Conservation (phyloP, 306 rosid species). For the Prunus davidiana region DNA sequence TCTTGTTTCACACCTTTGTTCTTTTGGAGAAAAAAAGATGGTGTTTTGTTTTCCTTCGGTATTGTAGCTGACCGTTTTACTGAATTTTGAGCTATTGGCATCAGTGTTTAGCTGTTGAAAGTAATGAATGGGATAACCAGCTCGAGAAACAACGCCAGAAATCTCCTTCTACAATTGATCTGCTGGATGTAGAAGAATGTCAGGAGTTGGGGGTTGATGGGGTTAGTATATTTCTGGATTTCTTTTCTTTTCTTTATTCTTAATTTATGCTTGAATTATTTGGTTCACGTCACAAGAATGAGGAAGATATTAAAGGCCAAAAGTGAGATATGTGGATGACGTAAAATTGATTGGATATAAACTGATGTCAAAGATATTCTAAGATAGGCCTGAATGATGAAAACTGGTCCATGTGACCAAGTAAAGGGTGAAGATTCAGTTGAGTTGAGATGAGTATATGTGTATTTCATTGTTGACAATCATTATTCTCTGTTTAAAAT, state of each 20-base stretch:
- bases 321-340: not conserved
- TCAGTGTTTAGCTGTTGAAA: constrained; percentile 47
- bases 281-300: not conserved
- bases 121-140: constrained; percentile 39
- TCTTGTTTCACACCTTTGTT: not conserved
- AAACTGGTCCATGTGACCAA: not conserved
- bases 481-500: not conserved
- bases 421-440: not conserved
- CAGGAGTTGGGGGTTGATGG: constrained; percentile 35
- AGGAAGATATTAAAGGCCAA: not conserved
- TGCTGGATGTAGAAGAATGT: constrained; percentile 28
- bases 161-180: constrained; percentile 35
- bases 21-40: not conserved
- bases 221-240: constrained; percentile 22
- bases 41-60: not conserved
- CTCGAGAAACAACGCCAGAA: constrained; percentile 38
- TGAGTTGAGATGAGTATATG: not conserved
- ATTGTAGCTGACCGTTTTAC: not conserved
- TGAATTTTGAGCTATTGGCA: constrained; percentile 11
- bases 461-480: not conserved
- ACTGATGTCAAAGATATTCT: not conserved
- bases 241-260: not conserved
- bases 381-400: not conserved
- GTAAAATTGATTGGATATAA: not conserved
- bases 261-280: not conserved